A percentile compares a stretch with the other conserved stretches of the same genome.
Evolutionary conservation across 306 rosid species (phyloP).

Genomic region (Fragaria nilgerrensis): DNA sequence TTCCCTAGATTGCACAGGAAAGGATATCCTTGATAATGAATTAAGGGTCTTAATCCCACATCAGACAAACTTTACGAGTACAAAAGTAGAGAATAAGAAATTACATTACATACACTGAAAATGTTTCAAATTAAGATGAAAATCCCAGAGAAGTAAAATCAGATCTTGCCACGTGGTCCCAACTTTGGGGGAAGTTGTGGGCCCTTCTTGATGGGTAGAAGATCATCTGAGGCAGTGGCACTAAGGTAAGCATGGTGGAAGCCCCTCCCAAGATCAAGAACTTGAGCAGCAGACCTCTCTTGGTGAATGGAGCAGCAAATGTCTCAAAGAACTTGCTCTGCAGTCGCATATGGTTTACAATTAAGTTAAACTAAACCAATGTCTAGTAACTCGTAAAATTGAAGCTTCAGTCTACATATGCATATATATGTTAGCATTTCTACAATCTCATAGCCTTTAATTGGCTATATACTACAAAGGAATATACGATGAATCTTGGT

Average conservation of each 20-base stretch:
- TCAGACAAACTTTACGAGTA: conserved; percentile 52
- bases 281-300: conserved; percentile 93
- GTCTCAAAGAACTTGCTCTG: conserved; percentile 99
- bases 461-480: not conserved
- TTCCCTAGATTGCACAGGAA: conserved; percentile 30
- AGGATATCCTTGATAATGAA: conserved; percentile 33
- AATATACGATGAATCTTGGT: not conserved
- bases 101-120: conserved; percentile 25
- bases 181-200: conserved; percentile 93
- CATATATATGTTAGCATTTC: not conserved
- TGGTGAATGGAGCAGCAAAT: conserved; percentile 97
- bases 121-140: not conserved
- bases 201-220: conserved; percentile 92
- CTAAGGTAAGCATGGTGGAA: conserved; percentile 73
- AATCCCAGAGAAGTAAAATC: conserved; percentile 25
- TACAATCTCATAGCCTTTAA: conserved; percentile 4
- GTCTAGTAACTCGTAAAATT: not conserved
- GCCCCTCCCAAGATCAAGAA: conserved; percentile 92
- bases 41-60: conserved; percentile 28
- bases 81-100: conserved; percentile 23
- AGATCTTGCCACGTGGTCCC: conserved; percentile 97
- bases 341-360: conserved; percentile 14
- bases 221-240: conserved; percentile 75
- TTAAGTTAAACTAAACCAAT: not conserved
- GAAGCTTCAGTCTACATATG: not conserved